These are phyloP conservation scores for Lycium barbarum DNA, from an alignment of 257 asterid species.

Conservation along the genomic window DNA sequence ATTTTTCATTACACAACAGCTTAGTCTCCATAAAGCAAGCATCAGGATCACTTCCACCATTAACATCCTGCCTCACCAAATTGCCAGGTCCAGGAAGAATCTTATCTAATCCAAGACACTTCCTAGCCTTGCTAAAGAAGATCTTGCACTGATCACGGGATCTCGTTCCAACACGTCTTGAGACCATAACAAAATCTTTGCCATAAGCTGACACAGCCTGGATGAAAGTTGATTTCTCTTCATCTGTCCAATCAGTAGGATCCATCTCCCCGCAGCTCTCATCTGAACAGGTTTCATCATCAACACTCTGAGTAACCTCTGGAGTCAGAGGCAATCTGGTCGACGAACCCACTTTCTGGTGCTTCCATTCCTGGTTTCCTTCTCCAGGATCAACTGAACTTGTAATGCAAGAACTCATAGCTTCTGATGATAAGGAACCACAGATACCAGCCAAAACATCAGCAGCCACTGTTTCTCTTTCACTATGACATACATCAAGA, in stretches of 20 bases:
- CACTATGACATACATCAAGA: slow-evolving; percentile 60
- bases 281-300: slow-evolving; percentile 81
- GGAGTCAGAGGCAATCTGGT: slow-evolving; percentile 66
- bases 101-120: slow-evolving; percentile 77
- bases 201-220: slow-evolving; percentile 79
- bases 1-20: slow-evolving; percentile 50
- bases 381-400: slow-evolving; percentile 83
- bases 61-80: slow-evolving; percentile 48
- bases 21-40: slow-evolving; percentile 65
- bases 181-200: slow-evolving; percentile 75
- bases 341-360: slow-evolving; percentile 57
- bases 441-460: slow-evolving; percentile 98
- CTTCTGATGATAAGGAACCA: slow-evolving; percentile 96
- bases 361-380: slow-evolving; percentile 65
- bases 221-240: slow-evolving; percentile 74
- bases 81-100: slow-evolving; percentile 49
- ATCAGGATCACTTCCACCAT: slow-evolving; percentile 73
- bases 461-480: slow-evolving; percentile 84
- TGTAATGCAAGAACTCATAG: slow-evolving; percentile 90
- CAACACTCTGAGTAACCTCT: slow-evolving; percentile 68
- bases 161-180: slow-evolving; percentile 69
- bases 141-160: slow-evolving; percentile 83
- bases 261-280: slow-evolving; percentile 94
- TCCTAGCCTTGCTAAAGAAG: slow-evolving; percentile 88
- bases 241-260: slow-evolving; percentile 86